These are phyloP conservation scores for Bretschneidera sinensis DNA, from an alignment of 345 rosid species.

Conservation along the genomic window DNA sequence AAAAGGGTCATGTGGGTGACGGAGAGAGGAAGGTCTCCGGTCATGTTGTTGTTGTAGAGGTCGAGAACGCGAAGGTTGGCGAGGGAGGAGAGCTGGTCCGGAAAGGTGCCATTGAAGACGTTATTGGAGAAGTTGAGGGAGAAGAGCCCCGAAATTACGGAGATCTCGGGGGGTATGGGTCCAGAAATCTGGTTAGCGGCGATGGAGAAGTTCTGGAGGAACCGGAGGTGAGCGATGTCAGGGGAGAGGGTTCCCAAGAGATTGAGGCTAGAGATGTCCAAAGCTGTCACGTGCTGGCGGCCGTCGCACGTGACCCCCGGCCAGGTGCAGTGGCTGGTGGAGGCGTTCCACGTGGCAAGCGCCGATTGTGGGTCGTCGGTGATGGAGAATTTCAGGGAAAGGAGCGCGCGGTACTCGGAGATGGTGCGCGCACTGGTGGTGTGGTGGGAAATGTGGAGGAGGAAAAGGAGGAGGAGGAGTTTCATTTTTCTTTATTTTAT, in stretches of 20 bases:
- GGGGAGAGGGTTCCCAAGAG: conserved; percentile 71
- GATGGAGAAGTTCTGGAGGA: conserved; percentile 54
- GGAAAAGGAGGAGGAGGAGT: conserved; percentile 33
- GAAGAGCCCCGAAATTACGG: conserved; percentile 52
- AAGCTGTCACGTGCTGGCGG: conserved; percentile 52
- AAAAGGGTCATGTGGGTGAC: conserved; percentile 64
- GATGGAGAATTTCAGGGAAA: conserved; percentile 67
- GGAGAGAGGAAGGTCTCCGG: conserved; percentile 63
- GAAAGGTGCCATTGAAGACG: conserved; percentile 69
- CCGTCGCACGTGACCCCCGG: conserved; percentile 69
- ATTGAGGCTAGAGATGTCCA: conserved; percentile 59
- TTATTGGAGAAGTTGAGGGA: conserved; percentile 73
- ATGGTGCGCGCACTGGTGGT: conserved; percentile 29
- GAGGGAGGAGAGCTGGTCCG: conserved; percentile 48
- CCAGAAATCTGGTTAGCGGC: conserved; percentile 62
- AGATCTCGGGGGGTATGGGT: conserved; percentile 60
- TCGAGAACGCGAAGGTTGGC: conserved; percentile 69
- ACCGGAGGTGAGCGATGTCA: conserved; percentile 51
- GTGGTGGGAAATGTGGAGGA: conserved; percentile 39
- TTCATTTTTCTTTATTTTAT: conserved; percentile 39
- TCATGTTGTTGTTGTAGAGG: conserved; percentile 87
- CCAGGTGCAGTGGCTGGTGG: conserved; percentile 57
- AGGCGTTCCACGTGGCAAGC: conserved; percentile 62
- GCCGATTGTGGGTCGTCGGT: conserved; percentile 45
- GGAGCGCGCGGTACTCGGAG: conserved; percentile 68